These are phyloP conservation scores for Hyaloperonospora arabidopsidis DNA, from an alignment of 352 stramenopile genomes.

Conservation along the genomic window DNA sequence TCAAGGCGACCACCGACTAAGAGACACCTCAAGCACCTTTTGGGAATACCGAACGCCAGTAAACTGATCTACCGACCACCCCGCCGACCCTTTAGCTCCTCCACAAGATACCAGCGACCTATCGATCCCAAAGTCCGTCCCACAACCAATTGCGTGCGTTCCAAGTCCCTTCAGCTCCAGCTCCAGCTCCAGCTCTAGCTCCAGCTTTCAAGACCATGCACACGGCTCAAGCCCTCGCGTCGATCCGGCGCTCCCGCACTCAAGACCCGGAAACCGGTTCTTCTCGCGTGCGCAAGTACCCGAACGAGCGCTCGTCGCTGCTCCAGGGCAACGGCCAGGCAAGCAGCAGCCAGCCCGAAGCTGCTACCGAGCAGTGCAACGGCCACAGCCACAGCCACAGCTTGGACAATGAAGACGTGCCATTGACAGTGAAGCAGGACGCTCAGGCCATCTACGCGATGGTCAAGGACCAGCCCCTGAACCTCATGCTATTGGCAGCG, in stretches of 20 bases:
- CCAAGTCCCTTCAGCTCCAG: not conserved
- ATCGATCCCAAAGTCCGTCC: too few relatives aligned
- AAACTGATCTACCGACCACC: too few relatives aligned
- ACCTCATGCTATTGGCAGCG: slow-evolving; percentile 51
- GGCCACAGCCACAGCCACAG: not conserved
- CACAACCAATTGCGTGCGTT: slow-evolving; percentile 21
- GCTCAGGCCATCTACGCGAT: slow-evolving; percentile 36
- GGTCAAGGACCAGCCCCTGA: slow-evolving; percentile 49
- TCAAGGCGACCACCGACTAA: too few relatives aligned
- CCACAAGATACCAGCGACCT: too few relatives aligned
- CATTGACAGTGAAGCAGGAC: slow-evolving; percentile 30
- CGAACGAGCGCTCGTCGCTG: slow-evolving; percentile 34
- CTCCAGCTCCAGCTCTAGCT: too few relatives aligned
- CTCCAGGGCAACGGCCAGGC: slow-evolving; percentile 18
- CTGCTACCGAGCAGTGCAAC: too few relatives aligned
- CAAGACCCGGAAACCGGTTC: slow-evolving; percentile 23
- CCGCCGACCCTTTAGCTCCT: too few relatives aligned
- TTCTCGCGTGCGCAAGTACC: slow-evolving; percentile 16
- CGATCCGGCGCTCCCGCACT: slow-evolving; percentile 46
- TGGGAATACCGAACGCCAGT: too few relatives aligned
- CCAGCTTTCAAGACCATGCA: slow-evolving; percentile 39
- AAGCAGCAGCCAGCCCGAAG: slow-evolving; percentile 6
- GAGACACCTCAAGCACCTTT: too few relatives aligned
- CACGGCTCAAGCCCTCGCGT: slow-evolving; percentile 52
- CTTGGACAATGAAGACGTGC: slow-evolving; percentile 4